Evolutionary conservation across 1,284 basidiomycete species (phyloP), one percentile per base, ranked within the genome.

Genomic region (Leccinum subrobustum): DNA sequence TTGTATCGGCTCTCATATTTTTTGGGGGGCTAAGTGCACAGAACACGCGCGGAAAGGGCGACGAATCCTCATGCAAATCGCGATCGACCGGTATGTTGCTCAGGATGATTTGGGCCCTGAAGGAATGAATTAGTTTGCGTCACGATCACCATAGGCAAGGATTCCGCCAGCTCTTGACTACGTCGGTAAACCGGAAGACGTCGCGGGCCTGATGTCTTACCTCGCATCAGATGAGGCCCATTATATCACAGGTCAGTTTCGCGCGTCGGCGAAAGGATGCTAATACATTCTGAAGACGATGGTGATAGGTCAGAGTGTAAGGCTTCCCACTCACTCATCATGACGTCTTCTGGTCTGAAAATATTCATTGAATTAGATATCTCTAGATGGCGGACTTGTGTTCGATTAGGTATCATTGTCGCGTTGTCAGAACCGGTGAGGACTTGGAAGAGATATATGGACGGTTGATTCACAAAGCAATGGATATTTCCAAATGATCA

Each of bases 151-250:
- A 33, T 57, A 48, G 59, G 33, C 59, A 20, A 50, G 61, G 60
- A 47, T 51, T 33, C 60, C 53, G 1, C 57, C 50, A 23, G 37
- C 55, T 8, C 66, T 75, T 29, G 73, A 57, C 16, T 58, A 58
- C 47, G 50, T 65, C 20, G 58, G 63, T 2, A 52, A 59, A 42
- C 4, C 33, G 3, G 56, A 63, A 14, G 50, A 57, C 5, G 56
- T 63, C 3, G 59, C 47, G 6, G 60, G 59, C 8, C 8, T 64
- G 6, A 39, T 63, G 23, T 58, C 59, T 18, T 63, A 51, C 35
- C 65, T 69, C n/a, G 61, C 58, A 52, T 59, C 68, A n/a, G 66
- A 62, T 52, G 61, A 50, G 27, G 60, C 52, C 7, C 51, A 64
- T 39, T 57, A 39, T 8, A 60, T 65, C 25, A 57, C 56, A 3